phyloP scores from a whole-genome alignment of 2,329 filamentous ascomycete genomes.

The Endocalyx cinctus region DNA sequence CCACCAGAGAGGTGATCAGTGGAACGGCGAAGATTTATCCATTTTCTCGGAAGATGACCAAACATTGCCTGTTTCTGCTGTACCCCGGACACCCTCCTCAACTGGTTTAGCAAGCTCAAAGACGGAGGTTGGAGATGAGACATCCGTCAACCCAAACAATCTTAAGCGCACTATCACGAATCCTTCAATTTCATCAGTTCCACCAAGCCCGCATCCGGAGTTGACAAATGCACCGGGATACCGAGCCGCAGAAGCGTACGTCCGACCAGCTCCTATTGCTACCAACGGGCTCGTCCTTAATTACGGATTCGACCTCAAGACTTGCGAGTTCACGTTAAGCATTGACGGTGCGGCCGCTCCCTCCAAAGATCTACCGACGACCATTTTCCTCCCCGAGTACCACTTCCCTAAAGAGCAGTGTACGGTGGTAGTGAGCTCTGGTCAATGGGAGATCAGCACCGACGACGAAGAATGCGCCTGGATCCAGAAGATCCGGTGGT shows the following conservation, averaged over 20 bases:
- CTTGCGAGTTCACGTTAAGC: slow-evolving; percentile 70
- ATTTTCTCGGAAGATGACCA: slow-evolving; percentile 84
- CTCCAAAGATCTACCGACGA: slow-evolving; percentile 64
- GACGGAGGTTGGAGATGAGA: slow-evolving; percentile 45
- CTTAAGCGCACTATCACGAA: slow-evolving; percentile 68
- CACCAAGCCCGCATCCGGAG: slow-evolving; percentile 48
- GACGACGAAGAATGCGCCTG: slow-evolving; percentile 66
- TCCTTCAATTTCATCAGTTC: slow-evolving; percentile 58
- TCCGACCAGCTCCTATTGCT: slow-evolving; percentile 75
- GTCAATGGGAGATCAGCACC: slow-evolving; percentile 81
- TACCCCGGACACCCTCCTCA: slow-evolving; percentile 44
- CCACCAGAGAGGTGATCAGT: slow-evolving; percentile 85
- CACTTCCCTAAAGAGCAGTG: slow-evolving; percentile 79
- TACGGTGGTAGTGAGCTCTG: slow-evolving; percentile 71
- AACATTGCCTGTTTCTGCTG: slow-evolving; percentile 46
- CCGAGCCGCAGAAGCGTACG: slow-evolving; percentile 87
- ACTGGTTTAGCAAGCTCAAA: slow-evolving; percentile 36
- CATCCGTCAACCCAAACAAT: slow-evolving; percentile 67
- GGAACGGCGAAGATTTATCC: slow-evolving; percentile 96
- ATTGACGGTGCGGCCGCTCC: slow-evolving; percentile 58
- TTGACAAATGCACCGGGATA: slow-evolving; percentile 66
- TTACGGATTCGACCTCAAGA: slow-evolving; percentile 78
- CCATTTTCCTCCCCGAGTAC: slow-evolving; percentile 83
- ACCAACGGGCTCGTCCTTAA: slow-evolving; percentile 67
- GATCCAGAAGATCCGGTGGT: slow-evolving; percentile 81